Conservation (phyloP, 208 protist species). For the Trypanosoma congolense region DNA sequence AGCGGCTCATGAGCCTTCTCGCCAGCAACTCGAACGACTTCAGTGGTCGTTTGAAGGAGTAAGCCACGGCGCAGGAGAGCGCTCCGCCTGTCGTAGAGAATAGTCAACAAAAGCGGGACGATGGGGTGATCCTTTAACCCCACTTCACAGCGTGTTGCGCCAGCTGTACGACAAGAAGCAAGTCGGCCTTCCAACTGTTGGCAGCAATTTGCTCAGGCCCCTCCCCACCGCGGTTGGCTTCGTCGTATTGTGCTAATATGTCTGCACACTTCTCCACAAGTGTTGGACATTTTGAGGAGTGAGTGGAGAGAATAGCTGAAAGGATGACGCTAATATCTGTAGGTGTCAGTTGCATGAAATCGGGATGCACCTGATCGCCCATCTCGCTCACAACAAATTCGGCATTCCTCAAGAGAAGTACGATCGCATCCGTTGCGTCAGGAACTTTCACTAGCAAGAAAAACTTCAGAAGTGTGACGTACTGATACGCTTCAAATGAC, state of each 20-base stretch:
- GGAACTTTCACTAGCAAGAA: conserved; percentile 8
- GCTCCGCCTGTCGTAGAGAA: conserved; percentile 46
- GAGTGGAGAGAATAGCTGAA: conserved; percentile 8
- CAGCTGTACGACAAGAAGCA: conserved; percentile 20
- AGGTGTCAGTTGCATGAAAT: not conserved
- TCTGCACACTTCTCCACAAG: conserved; percentile 17
- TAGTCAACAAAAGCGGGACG: conserved; percentile 34
- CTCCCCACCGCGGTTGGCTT: not conserved
- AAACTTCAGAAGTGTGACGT: conserved; percentile 15
- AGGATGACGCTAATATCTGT: conserved; percentile 19
- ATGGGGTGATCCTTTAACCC: conserved; percentile 24
- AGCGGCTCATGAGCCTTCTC: conserved; percentile 33
- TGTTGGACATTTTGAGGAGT: not conserved
- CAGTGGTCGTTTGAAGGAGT: conserved; percentile 35
- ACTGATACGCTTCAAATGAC: conserved; percentile 14
- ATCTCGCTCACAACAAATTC: not conserved
- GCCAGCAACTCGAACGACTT: conserved; percentile 38
- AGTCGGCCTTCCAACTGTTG: conserved; percentile 13
- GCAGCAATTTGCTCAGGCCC: not conserved
- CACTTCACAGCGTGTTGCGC: conserved; percentile 16
- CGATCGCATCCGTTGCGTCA: not conserved
- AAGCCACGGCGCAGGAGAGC: conserved; percentile 56
- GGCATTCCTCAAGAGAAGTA: conserved; percentile 7
- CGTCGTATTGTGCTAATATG: conserved; percentile 2
- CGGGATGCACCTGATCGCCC: not conserved